phyloP scores from a whole-genome alignment of 2,329 filamentous ascomycete genomes.

The Fusarium sp. region DNA sequence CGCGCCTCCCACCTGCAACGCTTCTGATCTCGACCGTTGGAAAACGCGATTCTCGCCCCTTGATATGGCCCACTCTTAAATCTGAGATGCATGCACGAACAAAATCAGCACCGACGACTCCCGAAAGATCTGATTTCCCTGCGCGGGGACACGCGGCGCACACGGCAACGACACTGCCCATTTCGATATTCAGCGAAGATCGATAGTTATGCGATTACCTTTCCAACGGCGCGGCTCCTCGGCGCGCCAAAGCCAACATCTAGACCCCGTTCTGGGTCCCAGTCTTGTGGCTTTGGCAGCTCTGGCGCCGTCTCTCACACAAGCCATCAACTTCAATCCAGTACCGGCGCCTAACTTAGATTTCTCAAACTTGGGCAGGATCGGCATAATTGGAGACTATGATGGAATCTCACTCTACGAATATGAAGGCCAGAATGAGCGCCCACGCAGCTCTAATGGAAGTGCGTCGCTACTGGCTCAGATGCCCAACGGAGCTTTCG shows the following conservation, averaged over 20 bases:
- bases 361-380: slow-evolving; percentile 79
- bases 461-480: slow-evolving; percentile 83
- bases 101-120: slow-evolving; percentile 29
- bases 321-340: slow-evolving; percentile 68
- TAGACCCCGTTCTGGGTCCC: slow-evolving; percentile 40
- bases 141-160: slow-evolving; percentile 9
- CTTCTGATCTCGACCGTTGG: slow-evolving; percentile 20
- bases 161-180: slow-evolving; percentile 11
- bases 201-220: slow-evolving; percentile 61
- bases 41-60: slow-evolving; percentile 37
- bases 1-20: slow-evolving; percentile 7
- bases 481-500: slow-evolving; percentile 86
- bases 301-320: slow-evolving; percentile 56
- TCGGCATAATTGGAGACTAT: slow-evolving; percentile 90
- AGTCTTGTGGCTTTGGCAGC: slow-evolving; percentile 55
- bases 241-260: slow-evolving; percentile 52
- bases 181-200: slow-evolving; percentile 35
- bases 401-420: slow-evolving; percentile 90
- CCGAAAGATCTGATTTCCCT: slow-evolving; percentile 21
- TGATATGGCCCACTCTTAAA: slow-evolving; percentile 45
- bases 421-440: slow-evolving; percentile 81
- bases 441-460: slow-evolving; percentile 75
- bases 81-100: slow-evolving; percentile 46
- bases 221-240: slow-evolving; percentile 55
- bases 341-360: slow-evolving; percentile 80